phyloP scores from a whole-genome alignment of 2,329 filamentous ascomycete genomes.

The Aureobasidium sp. region DNA sequence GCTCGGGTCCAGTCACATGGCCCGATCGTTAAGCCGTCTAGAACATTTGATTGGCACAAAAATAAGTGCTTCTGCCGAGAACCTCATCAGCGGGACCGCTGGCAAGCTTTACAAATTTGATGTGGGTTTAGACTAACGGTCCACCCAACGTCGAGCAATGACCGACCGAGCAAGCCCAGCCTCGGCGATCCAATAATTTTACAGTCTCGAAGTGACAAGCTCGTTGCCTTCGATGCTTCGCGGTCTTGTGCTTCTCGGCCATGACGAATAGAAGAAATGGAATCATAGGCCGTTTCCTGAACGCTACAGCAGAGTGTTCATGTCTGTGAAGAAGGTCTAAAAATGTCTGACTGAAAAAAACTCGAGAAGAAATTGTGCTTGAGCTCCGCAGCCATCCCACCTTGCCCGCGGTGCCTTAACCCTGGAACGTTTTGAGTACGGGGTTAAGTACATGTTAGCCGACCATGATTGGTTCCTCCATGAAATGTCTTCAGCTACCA shows the following conservation, averaged over 20 bases:
- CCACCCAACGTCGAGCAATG: conserved; percentile 5
- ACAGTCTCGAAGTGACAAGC: background rate
- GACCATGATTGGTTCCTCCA: conserved; percentile 11
- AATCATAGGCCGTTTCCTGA: background rate
- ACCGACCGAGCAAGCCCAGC: conserved; percentile 10
- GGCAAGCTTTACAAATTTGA: conserved; percentile 13
- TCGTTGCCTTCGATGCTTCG: conserved; percentile 1
- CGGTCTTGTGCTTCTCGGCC: conserved; percentile 2
- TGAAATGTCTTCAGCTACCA: conserved; percentile 2
- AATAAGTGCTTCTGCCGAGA: background rate
- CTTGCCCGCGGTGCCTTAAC: background rate
- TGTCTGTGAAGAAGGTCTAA: background rate
- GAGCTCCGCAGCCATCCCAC: conserved; percentile 7
- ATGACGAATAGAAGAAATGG: background rate
- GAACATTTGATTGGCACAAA: conserved; percentile 14
- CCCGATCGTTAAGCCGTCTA: conserved; percentile 13
- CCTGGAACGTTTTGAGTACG: conserved; percentile 11
- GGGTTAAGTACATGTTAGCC: conserved; percentile 9
- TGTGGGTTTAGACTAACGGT: conserved; percentile 13
- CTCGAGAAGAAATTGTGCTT: conserved; percentile 1
- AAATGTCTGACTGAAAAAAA: background rate
- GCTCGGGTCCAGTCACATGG: conserved; percentile 15
- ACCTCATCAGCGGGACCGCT: conserved; percentile 1
- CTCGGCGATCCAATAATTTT: conserved; percentile 11
- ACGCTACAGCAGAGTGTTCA: background rate